Percentiles rank a stretch among this genome's conserved stretches.
Conservation (phyloP, 192 early-diverging fungal genomes). For the Umbelopsis ramanniana region DNA sequence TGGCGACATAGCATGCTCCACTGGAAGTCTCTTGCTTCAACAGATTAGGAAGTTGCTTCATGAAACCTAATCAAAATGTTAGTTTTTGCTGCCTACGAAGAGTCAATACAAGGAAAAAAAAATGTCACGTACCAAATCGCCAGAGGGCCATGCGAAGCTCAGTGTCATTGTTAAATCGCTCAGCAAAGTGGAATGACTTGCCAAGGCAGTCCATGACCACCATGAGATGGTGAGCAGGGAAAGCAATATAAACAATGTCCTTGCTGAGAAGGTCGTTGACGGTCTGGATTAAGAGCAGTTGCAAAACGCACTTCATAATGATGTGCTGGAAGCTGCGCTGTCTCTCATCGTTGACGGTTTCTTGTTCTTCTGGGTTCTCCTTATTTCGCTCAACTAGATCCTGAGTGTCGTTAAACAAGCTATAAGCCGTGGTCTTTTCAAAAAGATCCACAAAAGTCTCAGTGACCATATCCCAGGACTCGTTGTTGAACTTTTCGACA, state of each 20-base stretch:
- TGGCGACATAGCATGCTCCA: constrained; percentile 66
- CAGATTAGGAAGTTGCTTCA: constrained; percentile 89
- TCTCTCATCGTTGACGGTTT: constrained; percentile 49
- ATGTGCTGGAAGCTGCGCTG: constrained; percentile 82
- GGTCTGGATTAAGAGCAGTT: constrained; percentile 88
- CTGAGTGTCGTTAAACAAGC: constrained; percentile 61
- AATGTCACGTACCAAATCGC: constrained; percentile 52
- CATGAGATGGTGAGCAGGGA: constrained; percentile 69
- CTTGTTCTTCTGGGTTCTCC: constrained; percentile 10
- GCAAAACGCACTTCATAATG: constrained; percentile 88
- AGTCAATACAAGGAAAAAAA: not conserved
- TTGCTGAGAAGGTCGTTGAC: constrained; percentile 75
- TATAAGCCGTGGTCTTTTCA: constrained; percentile 78
- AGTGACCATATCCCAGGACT: constrained; percentile 76
- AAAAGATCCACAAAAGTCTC: constrained; percentile 74
- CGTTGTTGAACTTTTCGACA: constrained; percentile 68
- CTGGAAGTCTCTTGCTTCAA: constrained; percentile 88
- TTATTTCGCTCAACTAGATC: constrained; percentile 33
- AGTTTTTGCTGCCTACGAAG: not conserved
- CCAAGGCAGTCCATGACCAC: constrained; percentile 80
- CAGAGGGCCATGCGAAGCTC: constrained; percentile 81
- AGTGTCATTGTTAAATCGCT: constrained; percentile 77
- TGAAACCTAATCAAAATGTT: constrained; percentile 60
- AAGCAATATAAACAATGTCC: constrained; percentile 59
- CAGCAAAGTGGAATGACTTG: constrained; percentile 78